These are phyloP conservation scores for Biscogniauxia mediterranea DNA, from an alignment of 2,329 filamentous ascomycete genomes.

Conservation along the genomic window DNA sequence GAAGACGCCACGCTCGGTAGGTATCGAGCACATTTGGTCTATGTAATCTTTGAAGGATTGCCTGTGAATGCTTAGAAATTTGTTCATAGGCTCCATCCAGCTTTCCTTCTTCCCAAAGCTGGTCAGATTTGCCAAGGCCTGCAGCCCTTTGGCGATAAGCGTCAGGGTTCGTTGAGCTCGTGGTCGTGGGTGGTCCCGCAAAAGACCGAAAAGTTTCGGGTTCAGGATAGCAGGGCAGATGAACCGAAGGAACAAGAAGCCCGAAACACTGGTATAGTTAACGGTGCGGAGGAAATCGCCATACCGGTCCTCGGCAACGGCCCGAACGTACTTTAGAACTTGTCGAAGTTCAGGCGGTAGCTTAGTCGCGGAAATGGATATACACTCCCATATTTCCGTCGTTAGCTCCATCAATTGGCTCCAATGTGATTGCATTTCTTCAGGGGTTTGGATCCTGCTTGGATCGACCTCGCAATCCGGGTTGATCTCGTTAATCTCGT, in stretches of 20 bases:
- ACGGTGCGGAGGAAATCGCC: constrained; percentile 89
- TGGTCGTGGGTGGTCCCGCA: constrained; percentile 77
- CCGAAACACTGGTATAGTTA: constrained; percentile 89
- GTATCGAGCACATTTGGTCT: constrained; percentile 80
- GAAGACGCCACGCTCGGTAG: constrained; percentile 63
- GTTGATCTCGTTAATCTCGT: constrained; percentile 86
- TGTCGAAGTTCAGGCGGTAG: constrained; percentile 80
- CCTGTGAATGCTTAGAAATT: constrained; percentile 73
- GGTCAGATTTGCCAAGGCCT: constrained; percentile 86
- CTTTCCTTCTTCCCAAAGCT: constrained; percentile 91
- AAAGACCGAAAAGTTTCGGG: constrained; percentile 85
- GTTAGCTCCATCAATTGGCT: constrained; percentile 71
- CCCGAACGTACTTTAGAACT: constrained; percentile 86
- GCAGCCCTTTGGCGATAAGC: constrained; percentile 86
- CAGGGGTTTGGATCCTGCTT: constrained; percentile 62
- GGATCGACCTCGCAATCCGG: constrained; percentile 95
- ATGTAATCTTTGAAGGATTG: constrained; percentile 83
- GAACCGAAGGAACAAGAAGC: constrained; percentile 91
- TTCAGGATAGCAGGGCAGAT: constrained; percentile 96
- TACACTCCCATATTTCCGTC: constrained; percentile 81
- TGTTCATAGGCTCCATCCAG: constrained; percentile 99
- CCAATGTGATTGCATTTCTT: constrained; percentile 85
- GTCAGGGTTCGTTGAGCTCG: constrained; percentile 86
- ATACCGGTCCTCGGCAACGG: constrained; percentile 91
- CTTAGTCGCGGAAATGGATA: constrained; percentile 69